These are phyloP conservation scores for Coprinopsis sp. DNA, from an alignment of 768 basidiomycete genomes.

Conservation along the genomic window DNA sequence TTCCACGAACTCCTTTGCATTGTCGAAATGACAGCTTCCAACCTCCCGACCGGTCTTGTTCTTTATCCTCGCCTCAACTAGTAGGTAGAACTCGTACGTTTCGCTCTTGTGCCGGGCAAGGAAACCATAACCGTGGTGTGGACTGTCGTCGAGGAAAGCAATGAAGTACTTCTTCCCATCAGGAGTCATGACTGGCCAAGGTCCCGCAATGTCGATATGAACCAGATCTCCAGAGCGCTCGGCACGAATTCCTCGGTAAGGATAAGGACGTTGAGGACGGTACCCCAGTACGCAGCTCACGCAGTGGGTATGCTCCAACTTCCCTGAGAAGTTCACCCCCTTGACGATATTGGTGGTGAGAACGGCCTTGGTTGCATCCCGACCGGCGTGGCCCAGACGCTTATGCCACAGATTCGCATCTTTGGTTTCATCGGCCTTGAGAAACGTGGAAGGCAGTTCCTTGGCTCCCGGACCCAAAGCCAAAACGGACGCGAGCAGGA, in stretches of 20 bases:
- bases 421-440: no score
- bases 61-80: no score
- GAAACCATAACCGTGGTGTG: no score
- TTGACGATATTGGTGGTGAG: slow-evolving; percentile 14
- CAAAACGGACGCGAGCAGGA: no score
- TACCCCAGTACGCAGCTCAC: slow-evolving; percentile 22
- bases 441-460: no score
- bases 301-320: slow-evolving; percentile 9
- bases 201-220: slow-evolving; percentile 23
- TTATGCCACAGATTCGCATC: slow-evolving; percentile 26
- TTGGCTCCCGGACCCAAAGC: no score
- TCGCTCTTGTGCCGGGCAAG: no score
- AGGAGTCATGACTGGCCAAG: slow-evolving; percentile 14
- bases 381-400: slow-evolving; percentile 21
- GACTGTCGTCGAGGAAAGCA: no score
- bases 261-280: no score
- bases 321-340: slow-evolving; percentile 12
- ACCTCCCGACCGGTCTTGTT: no score
- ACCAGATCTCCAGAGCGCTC: slow-evolving; percentile 16
- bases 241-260: slow-evolving; percentile 11
- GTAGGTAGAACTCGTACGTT: no score
- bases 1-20: not conserved
- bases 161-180: slow-evolving; percentile 10
- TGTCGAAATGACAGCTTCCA: no score
- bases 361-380: slow-evolving; percentile 14